Conservation (phyloP, 371 early-diverging fungal genomes). For the Mortierella sp. region DNA sequence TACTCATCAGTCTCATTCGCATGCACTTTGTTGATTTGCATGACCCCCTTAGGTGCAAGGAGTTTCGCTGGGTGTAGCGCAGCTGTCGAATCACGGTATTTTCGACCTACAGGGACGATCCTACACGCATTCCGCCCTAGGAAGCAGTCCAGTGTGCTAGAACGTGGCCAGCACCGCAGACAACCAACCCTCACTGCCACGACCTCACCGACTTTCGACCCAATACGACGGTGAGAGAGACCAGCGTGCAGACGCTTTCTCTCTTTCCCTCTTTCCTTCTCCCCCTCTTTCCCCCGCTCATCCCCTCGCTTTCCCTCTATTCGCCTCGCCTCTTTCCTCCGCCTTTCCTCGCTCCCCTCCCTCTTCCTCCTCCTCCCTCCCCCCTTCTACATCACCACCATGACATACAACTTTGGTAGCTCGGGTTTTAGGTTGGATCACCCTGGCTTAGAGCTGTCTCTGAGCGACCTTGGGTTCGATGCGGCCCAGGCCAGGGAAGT, state of each 20-base stretch:
- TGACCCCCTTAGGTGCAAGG: too few species aligned
- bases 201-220: too few species aligned
- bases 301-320: neutral
- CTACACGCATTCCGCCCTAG: too few species aligned
- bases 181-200: too few species aligned
- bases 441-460: conserved; percentile 44
- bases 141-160: too few species aligned
- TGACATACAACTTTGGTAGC: conserved; percentile 48
- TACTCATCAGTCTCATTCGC: too few species aligned
- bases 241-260: neutral
- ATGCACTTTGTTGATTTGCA: too few species aligned
- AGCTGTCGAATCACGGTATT: too few species aligned
- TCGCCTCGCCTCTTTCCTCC: neutral
- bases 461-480: conserved; percentile 47
- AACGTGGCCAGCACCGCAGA: too few species aligned
- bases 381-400: conserved; percentile 2
- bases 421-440: conserved; percentile 35
- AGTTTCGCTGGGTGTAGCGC: too few species aligned
- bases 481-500: conserved; percentile 43
- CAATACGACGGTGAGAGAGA: too few species aligned
- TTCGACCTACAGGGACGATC: too few species aligned
- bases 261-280: neutral
- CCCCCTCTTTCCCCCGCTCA: neutral
- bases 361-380: neutral
- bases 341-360: neutral